These are phyloP conservation scores for Picea sitchensis DNA, from an alignment of 75 land plant species.

Conservation along the genomic window DNA sequence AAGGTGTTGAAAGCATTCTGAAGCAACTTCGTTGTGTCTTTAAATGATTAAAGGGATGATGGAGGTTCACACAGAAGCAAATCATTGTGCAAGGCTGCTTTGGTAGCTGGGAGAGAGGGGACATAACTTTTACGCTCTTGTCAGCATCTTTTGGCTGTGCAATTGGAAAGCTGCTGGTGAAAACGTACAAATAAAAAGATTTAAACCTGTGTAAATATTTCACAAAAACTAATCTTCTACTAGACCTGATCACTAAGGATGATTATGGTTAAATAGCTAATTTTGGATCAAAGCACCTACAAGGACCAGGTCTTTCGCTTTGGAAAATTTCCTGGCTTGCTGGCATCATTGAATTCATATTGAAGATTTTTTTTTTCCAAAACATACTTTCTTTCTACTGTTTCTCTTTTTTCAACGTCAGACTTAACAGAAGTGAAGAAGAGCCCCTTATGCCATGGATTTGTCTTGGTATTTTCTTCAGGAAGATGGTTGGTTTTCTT, in stretches of 20 bases:
- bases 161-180: too few relatives aligned
- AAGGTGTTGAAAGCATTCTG: too few relatives aligned
- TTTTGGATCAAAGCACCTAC: neutral
- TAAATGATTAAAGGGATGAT: too few relatives aligned
- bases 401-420: neutral
- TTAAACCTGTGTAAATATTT: too few relatives aligned
- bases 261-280: neutral
- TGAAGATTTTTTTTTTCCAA: neutral
- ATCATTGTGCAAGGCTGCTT: too few relatives aligned
- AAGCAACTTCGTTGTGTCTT: too few relatives aligned
- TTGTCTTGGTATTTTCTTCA: neutral
- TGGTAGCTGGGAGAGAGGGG: too few relatives aligned
- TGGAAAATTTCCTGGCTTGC: neutral
- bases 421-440: neutral
- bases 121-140: too few relatives aligned
- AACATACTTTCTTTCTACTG: neutral
- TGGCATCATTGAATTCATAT: neutral
- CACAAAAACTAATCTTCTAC: too few relatives aligned
- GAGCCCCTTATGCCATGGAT: neutral
- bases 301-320: neutral
- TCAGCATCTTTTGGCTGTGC: too few relatives aligned
- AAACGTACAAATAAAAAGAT: too few relatives aligned
- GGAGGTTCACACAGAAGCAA: too few relatives aligned
- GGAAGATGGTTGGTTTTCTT: neutral
- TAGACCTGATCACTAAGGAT: neutral